These are phyloP conservation scores for Globisporangium paddicum DNA, from an alignment of 352 stramenopile species.

Conservation along the genomic window DNA sequence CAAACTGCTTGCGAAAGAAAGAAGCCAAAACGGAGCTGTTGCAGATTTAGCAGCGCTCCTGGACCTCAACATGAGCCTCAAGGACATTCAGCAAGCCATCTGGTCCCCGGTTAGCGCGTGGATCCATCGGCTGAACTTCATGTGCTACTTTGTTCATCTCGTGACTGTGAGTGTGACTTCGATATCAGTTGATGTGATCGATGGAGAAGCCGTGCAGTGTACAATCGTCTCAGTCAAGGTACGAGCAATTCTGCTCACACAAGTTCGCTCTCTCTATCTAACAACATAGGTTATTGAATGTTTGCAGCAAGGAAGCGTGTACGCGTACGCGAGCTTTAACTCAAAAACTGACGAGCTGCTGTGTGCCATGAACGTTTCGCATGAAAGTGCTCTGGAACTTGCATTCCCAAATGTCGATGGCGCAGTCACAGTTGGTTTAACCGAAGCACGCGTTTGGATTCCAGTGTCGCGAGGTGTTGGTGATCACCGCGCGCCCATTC, in stretches of 20 bases:
- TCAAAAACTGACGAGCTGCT: conserved; percentile 15
- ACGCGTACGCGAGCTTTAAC: conserved; percentile 17
- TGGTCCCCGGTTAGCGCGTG: conserved; percentile 31
- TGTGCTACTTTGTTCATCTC: conserved; percentile 31
- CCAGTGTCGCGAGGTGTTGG: conserved; percentile 13
- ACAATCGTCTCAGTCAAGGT: conserved; percentile 13
- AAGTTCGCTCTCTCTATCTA: not conserved
- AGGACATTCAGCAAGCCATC: conserved; percentile 28
- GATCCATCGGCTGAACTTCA: conserved; percentile 31
- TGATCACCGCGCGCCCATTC: conserved; percentile 17
- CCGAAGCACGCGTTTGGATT: conserved; percentile 23
- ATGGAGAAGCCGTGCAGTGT: conserved; percentile 4
- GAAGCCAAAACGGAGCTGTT: not conserved
- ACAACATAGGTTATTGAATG: not conserved
- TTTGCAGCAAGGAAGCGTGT: conserved; percentile 27
- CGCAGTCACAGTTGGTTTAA: conserved; percentile 14
- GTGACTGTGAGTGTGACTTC: conserved; percentile 24
- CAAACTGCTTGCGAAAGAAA: not conserved
- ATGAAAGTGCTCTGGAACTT: not conserved
- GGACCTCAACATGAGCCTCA: conserved; percentile 24
- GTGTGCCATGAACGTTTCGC: conserved; percentile 11
- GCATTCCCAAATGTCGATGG: conserved; percentile 8
- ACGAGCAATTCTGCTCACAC: conserved; percentile 1
- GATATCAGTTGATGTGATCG: conserved; percentile 32
- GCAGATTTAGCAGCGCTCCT: conserved; percentile 6